These are phyloP conservation scores for Cylindrotheca closterium DNA, from an alignment of 108 stramenopile genomes.

Conservation along the genomic window DNA sequence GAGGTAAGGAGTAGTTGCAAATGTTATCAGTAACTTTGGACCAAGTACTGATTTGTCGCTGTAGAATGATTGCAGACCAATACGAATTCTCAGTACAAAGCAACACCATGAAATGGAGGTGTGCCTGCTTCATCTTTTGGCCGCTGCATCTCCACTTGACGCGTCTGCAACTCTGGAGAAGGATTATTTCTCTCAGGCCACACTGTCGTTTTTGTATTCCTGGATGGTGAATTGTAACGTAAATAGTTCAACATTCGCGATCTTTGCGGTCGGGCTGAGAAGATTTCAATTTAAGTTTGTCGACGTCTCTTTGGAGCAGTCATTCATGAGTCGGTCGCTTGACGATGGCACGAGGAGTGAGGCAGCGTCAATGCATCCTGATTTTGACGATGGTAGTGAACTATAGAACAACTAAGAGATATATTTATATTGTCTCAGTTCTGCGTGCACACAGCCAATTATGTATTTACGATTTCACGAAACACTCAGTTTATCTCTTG, in stretches of 20 bases:
- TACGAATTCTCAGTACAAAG: background rate
- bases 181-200: slow-evolving; percentile 6
- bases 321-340: slow-evolving; percentile 38
- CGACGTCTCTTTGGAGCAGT: slow-evolving; percentile 32
- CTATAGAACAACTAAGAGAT: slow-evolving; percentile 3
- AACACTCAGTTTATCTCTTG: slow-evolving; percentile 51
- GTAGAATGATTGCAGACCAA: background rate
- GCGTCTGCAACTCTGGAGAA: slow-evolving; percentile 10
- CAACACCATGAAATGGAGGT: background rate
- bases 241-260: slow-evolving; percentile 28
- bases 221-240: slow-evolving; percentile 40
- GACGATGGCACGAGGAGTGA: slow-evolving; percentile 21
- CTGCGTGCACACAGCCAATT: background rate
- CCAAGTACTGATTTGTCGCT: background rate
- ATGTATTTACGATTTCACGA: background rate
- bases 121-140: slow-evolving; percentile 22
- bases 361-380: background rate
- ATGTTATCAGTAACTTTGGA: no score
- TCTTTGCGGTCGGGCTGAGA: slow-evolving; percentile 32
- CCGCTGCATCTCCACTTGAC: slow-evolving; percentile 17
- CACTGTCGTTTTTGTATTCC: slow-evolving; percentile 26
- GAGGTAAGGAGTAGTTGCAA: background rate
- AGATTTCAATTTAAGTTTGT: background rate
- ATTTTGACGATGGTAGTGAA: slow-evolving; percentile 22
- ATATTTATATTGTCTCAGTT: background rate